Evolutionary conservation across 495 filamentous ascomycete species (phyloP), one percentile per base, ranked within the genome.

Genomic region (Podospora pseudocomata): DNA sequence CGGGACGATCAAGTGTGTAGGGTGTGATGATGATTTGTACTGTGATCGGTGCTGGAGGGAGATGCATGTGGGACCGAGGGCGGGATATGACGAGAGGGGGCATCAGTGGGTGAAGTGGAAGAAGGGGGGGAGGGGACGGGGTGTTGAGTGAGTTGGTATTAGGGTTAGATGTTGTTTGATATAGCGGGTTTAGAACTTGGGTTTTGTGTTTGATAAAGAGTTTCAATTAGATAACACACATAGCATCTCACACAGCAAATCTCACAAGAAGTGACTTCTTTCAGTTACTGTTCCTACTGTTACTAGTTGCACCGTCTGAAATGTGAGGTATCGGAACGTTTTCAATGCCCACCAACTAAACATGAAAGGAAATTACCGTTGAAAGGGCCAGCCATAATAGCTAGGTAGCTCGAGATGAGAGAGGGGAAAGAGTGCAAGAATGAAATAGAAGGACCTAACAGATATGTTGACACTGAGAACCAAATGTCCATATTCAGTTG

Each of bases 21-120:
- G 86, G 13, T 91, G 90, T 72, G 87, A 88, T 66, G 82, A 80
- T 7, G 88, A 91, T 66, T 73, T 88, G 19, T 92, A 90, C 72
- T 92, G 90, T 75, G 80, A 77, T 11, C 73, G 82, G 5, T 91
- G 90, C 77, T 92, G 89, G 89, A 80, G 78, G 60, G 90, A 90
- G 71, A 89, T 90, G 73, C 90, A 92, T 69, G 78, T 84, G 2
- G 89, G 89, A 0, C 80, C 82, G 34, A 71, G 74, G 61, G 87
- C 85, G 3, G 85, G 86, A 4, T 86, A 76, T 61, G 87, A 89
- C 58, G 86, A 88, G 71, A 76, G 83, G 56, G 78, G 79, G 18
- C 86, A 87, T 62, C 74, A 79, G 61, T 82, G 80, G 75, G 77
- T 80, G 32, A 77, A 68, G 63, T 82, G 81, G 53, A 71, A 70